Base-by-base conservation (phyloP, 139 green algal genomes). In the Chlamydomonas sp. region DNA sequence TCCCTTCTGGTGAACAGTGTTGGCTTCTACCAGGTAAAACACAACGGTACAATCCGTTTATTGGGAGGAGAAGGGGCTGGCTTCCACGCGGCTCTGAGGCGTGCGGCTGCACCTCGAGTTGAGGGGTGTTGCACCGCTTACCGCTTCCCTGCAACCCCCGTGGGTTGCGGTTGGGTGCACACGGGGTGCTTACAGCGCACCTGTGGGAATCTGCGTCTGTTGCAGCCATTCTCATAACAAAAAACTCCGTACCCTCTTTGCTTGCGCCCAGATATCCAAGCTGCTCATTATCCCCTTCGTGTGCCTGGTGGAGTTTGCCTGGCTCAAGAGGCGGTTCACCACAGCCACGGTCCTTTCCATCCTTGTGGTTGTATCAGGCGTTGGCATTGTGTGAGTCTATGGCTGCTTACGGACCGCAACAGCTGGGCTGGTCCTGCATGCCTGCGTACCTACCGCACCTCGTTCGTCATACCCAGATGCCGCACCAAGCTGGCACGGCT, bases 251-350 rank as follows among this genome's bases (percentile, higher is more conserved):
- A 15, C 12, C 64, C 8, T 14, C 14, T 76, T 31, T 76, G 14
- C 15, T 76, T 57, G 71, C 71, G 4, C 10, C 17, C 91, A 97
- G 96, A 96, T 99, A n/a, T 95, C 96, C 78, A 99, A 99, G 94
- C 95, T 99, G 63, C 92, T 98, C 63, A 99, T 99, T 91, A 98
- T 99, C 85, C 97, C 97, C 2, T 98, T 97, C 74, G 95, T 97
- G 7, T 98, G 96, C 85, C 17, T 98, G 5, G 89, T 99, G 84
- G 97, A 99, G 91, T 76, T 86, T 14, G 85, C 97, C n/a, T 98
- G 92, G 90, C 88, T 98, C 77, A 90, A 94, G 20, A 91, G 92
- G 12, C 85, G 78, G 12, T 96, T 98, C 85, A 95, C 94, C 0
- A 60, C 85, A 1, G 80, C 88, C 4, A 90, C 94, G 10, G 83